Conservation (phyloP, 345 rosid genomes). For the Sisymbrium irio region DNA sequence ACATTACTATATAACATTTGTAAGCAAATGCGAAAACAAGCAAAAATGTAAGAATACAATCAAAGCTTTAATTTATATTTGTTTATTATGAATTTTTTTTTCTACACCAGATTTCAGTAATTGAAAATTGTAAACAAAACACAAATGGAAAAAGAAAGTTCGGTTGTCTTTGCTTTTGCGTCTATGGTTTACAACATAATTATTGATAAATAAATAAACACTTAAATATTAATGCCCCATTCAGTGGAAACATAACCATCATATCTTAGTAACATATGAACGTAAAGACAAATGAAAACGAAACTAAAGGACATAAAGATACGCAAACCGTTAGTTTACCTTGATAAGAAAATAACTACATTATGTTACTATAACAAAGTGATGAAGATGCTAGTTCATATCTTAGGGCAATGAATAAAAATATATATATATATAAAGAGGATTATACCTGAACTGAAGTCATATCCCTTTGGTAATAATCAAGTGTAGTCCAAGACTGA, state of each 20-base stretch:
- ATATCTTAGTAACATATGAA: not conserved
- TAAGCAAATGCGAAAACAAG: not conserved
- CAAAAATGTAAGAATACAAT: not conserved
- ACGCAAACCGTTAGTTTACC: too few species aligned
- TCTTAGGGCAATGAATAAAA: not conserved
- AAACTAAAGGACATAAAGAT: not conserved
- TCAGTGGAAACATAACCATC: too few species aligned
- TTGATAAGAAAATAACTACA: too few species aligned
- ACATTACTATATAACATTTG: not conserved
- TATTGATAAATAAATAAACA: too few species aligned
- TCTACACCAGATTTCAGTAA: too few species aligned
- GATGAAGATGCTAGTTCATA: not conserved
- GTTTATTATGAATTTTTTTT: too few species aligned
- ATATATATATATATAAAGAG: not conserved
- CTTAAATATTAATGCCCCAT: not conserved
- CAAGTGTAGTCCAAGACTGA: slow-evolving; percentile 80
- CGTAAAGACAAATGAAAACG: not conserved
- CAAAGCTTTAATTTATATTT: too few species aligned
- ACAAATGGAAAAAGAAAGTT: too few species aligned
- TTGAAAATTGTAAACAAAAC: too few species aligned
- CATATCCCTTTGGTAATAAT: slow-evolving; percentile 61
- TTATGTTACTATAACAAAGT: not conserved
- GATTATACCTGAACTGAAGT: slow-evolving; percentile 68
- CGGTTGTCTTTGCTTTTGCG: not conserved
- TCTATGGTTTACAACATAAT: not conserved